Conservation (phyloP, 352 stramenopile genomes). For the Globisporangium takayamanum region DNA sequence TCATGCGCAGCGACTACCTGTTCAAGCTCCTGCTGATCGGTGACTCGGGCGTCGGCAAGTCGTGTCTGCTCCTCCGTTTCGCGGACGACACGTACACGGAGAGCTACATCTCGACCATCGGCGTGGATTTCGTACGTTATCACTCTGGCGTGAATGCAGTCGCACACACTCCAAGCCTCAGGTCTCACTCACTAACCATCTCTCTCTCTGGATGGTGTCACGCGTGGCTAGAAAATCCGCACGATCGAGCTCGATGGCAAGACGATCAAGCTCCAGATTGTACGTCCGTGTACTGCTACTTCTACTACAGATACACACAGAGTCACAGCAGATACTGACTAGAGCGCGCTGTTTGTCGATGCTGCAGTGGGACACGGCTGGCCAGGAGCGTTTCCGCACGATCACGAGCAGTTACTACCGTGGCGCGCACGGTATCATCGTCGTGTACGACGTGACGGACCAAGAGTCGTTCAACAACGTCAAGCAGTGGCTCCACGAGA, state of each 20-base stretch:
- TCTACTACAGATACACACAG: background rate
- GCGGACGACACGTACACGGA: conserved; percentile 99
- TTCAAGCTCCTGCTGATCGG: conserved; percentile 98
- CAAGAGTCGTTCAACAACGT: conserved; percentile 97
- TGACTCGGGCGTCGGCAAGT: conserved; percentile 98
- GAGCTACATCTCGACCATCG: conserved; percentile 99
- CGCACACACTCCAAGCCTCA: background rate
- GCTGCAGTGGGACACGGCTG: conserved; percentile 97
- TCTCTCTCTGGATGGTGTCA: background rate
- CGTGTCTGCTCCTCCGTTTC: conserved; percentile 98
- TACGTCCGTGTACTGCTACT: conserved; percentile 22
- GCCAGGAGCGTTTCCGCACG: conserved; percentile 99
- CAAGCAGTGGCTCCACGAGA: conserved; percentile 97
- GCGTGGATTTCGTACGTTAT: conserved; percentile 97
- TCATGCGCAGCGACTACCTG: conserved; percentile 91
- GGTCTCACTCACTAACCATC: background rate
- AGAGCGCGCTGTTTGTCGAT: no score
- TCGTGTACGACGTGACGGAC: conserved; percentile 99
- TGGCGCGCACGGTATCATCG: conserved; percentile 98
- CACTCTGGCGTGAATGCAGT: background rate
- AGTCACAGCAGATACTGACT: no score
- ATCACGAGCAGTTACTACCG: conserved; percentile 99
- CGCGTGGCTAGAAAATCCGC: conserved; percentile 92
- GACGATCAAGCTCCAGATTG: conserved; percentile 99
- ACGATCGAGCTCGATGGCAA: conserved; percentile 99